Evolutionary conservation across 208 protist species (phyloP).

Genomic region (Wallacemonas rigidus): DNA sequence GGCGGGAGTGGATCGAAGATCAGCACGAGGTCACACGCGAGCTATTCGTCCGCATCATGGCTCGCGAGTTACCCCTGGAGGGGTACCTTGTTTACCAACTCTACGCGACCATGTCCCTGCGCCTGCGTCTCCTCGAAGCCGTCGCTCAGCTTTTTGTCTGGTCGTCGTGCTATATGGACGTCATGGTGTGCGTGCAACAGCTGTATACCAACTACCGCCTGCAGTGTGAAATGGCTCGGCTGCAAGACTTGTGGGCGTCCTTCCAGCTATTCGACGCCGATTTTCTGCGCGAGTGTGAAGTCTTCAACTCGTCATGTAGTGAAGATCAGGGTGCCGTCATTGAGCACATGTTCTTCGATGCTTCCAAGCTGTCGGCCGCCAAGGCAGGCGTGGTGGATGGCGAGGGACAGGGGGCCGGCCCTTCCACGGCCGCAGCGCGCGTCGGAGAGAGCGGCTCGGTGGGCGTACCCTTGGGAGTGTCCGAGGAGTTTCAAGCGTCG

Average conservation of each 20-base stretch:
- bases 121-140: constrained; percentile 52
- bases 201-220: constrained; percentile 42
- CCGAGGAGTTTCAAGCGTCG: constrained; percentile 4
- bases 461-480: not conserved
- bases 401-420: no score
- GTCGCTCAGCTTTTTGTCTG: constrained; percentile 64
- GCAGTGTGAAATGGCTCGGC: constrained; percentile 42
- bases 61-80: constrained; percentile 43
- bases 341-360: constrained; percentile 27
- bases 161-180: constrained; percentile 57
- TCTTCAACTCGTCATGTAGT: constrained; percentile 30
- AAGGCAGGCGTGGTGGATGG: not conserved
- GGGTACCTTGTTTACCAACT: constrained; percentile 69
- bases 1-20: constrained; percentile 42
- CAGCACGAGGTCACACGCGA: constrained; percentile 40
- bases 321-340: constrained; percentile 31
- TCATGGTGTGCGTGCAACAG: constrained; percentile 55
- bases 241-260: constrained; percentile 53
- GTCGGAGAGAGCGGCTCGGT: no score
- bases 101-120: constrained; percentile 50
- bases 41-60: constrained; percentile 41
- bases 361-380: constrained; percentile 3
- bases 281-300: constrained; percentile 26
- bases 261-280: constrained; percentile 40
- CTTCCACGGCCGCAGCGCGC: no score